Percentiles rank a stretch among this genome's conserved stretches.
Evolutionary conservation across 805 yeast genomes (phyloP).

Genomic region (Starmerella bombi): DNA sequence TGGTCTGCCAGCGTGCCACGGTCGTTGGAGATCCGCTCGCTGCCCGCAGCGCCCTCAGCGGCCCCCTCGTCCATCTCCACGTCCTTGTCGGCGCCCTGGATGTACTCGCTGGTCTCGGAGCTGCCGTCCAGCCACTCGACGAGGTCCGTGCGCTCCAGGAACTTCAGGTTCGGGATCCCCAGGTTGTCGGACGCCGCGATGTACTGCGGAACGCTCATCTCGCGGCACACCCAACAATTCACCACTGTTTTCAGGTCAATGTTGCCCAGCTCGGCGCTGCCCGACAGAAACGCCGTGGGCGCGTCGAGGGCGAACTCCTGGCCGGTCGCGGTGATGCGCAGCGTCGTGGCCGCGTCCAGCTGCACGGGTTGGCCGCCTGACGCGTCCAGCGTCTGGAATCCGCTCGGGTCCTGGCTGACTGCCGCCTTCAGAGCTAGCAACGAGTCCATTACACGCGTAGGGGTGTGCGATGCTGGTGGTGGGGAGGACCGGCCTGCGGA

Average conservation of each 20-base stretch:
- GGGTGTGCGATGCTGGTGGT: no score
- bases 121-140: slow-evolving; percentile 69
- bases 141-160: slow-evolving; percentile 74
- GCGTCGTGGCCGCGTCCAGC: slow-evolving; percentile 4
- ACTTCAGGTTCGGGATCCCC: slow-evolving; percentile 57
- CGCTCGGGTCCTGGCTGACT: slow-evolving; percentile 5
- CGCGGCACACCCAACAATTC: slow-evolving; percentile 58
- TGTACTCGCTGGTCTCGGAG: slow-evolving; percentile 44
- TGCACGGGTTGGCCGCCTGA: slow-evolving; percentile 3
- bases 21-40: not conserved
- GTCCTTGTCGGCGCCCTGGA: slow-evolving; percentile 24
- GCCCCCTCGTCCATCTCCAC: slow-evolving; percentile 9
- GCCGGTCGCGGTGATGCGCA: slow-evolving; percentile 2
- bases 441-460: slow-evolving; percentile 14
- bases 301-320: slow-evolving; percentile 10
- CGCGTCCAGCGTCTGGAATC: slow-evolving; percentile 7
- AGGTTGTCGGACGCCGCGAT: slow-evolving; percentile 54
- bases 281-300: slow-evolving; percentile 15
- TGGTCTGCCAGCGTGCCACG: slow-evolving; percentile 30
- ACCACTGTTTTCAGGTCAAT: slow-evolving; percentile 15
- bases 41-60: not conserved
- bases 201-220: slow-evolving; percentile 69
- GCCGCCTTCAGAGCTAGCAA: slow-evolving; percentile 11
- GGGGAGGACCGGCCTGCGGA: no score
- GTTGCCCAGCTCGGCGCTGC: slow-evolving; percentile 8